Conservation (phyloP, 768 basidiomycete genomes). For the Hebeloma cylindrosporum region DNA sequence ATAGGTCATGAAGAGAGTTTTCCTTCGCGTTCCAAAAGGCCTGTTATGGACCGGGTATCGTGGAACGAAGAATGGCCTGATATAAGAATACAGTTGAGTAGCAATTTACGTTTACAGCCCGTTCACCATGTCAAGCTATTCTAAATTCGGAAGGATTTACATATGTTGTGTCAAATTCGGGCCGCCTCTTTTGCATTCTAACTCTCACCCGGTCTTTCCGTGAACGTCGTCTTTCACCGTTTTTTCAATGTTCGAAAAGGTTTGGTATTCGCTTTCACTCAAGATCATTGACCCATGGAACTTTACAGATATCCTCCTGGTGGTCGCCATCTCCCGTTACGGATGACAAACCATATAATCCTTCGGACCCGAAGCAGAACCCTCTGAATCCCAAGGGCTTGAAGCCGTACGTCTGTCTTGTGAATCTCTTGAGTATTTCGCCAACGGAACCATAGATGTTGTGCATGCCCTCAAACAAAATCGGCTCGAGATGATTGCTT, state of each 20-base stretch:
- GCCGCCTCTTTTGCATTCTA: neutral
- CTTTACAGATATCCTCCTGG: conserved; percentile 49
- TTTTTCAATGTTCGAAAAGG: conserved; percentile 43
- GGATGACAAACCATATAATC: conserved; percentile 54
- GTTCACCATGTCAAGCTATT: too few relatives aligned
- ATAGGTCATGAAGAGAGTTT: conserved; percentile 3
- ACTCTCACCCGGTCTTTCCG: neutral
- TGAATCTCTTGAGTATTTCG: neutral
- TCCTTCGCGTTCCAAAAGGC: conserved; percentile 1
- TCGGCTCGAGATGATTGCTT: conserved; percentile 93
- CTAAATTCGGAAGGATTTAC: too few relatives aligned
- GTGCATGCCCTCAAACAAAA: conserved; percentile 95
- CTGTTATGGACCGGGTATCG: neutral
- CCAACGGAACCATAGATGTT: conserved; percentile 63
- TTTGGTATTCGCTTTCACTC: conserved; percentile 10
- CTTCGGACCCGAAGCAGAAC: conserved; percentile 78
- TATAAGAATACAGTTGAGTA: too few relatives aligned
- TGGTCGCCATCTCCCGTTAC: conserved; percentile 46
- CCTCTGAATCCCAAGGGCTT: conserved; percentile 92
- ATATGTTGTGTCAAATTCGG: neutral
- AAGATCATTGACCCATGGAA: neutral
- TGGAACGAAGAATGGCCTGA: neutral
- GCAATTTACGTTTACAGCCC: too few relatives aligned
- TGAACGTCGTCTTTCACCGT: neutral
- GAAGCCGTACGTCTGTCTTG: conserved; percentile 72